Evolutionary conservation across 2,329 filamentous ascomycete genomes (phyloP).

Genomic region (Trichoderma sp.): DNA sequence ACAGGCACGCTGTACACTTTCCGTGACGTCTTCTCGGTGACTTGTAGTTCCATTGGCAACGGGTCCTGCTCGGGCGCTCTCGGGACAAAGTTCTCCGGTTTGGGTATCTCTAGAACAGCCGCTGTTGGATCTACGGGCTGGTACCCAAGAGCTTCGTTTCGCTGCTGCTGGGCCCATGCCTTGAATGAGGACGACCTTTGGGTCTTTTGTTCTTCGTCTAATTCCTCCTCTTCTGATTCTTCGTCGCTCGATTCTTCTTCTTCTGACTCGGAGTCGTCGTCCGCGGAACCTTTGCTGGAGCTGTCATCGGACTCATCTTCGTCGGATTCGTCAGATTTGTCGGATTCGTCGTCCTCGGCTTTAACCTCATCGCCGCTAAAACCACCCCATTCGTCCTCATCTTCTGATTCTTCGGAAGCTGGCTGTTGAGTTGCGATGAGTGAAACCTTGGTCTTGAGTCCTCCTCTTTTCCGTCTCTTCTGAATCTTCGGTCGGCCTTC

Average conservation of each 20-base stretch:
- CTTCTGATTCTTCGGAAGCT: conserved; percentile 42
- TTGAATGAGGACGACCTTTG: conserved; percentile 74
- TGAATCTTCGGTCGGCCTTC: conserved; percentile 80
- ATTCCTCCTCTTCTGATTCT: conserved; percentile 34
- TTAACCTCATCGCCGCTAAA: conserved; percentile 55
- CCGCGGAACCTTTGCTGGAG: conserved; percentile 35
- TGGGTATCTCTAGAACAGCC: conserved; percentile 55
- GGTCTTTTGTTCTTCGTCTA: conserved; percentile 35
- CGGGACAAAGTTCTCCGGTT: conserved; percentile 64
- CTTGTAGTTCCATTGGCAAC: conserved; percentile 65
- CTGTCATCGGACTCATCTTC: conserved; percentile 36
- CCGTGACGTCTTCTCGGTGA: conserved; percentile 61
- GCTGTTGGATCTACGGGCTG: conserved; percentile 50
- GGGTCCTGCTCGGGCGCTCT: conserved; percentile 71
- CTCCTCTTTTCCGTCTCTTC: conserved; percentile 74
- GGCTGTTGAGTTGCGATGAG: conserved; percentile 45
- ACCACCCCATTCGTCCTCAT: conserved; percentile 58
- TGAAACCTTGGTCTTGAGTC: conserved; percentile 59
- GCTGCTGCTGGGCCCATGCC: conserved; percentile 83
- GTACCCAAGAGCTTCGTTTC: conserved; percentile 79
- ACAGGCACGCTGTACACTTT: conserved; percentile 79
- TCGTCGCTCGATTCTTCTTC: conserved; percentile 40
- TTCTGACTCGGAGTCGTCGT: conserved; percentile 38
- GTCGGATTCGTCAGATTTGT: conserved; percentile 34
- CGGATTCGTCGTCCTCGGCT: conserved; percentile 36